Evolutionary conservation across 768 basidiomycete species (phyloP), one percentile per base, ranked within the genome.

Genomic region (Chalciporus chontae): DNA sequence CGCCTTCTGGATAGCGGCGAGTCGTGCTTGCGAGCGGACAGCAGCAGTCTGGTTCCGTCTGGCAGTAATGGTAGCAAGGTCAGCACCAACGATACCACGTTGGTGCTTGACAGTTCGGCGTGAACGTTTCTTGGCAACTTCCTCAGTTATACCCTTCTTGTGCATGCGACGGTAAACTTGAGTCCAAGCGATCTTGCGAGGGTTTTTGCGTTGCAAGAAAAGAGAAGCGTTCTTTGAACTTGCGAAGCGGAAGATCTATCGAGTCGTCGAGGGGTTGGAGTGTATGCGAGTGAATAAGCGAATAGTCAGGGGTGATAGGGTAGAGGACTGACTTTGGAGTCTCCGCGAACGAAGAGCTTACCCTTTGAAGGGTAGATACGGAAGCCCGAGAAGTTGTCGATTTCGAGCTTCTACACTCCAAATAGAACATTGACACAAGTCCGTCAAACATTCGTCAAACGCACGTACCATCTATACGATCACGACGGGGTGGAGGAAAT

Each of bases 131-230:
- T 98, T 99, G 65, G 94, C 93, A 46, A 94, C 89, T 74, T 98
- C 95, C 76, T 98, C 95, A 44, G 94, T 94, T 71, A 98, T 84
- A 71, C 96, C 96, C 85, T 99, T 99, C 85, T 95, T 96, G 84
- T 98, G 96, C 87, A 96, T 91, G 63, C 94, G 88, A 58, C 91
- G 88, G 81, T 89, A 95, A 54, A 88, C 82, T 63, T 77, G 74
- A 34, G 95, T 98, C 95, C 95, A 98, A 56, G 95, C 87, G 75
- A 98, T 94, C 84, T 98, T 98, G 69, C 96, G 91, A 45, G 96
- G 96, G 80, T 99, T 98, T 80, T 99, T 99, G 77, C 95, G 90
- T 73, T 99, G 96, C 51, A 90, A 77, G 85, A 98, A 98, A 59
- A 99, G 87, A 53, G 95, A 97, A 54, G 94, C 81, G 67, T 84